phyloP scores from a whole-genome alignment of 225 moss, liverwort and hornwort species.

The Sphagnum contortum region DNA sequence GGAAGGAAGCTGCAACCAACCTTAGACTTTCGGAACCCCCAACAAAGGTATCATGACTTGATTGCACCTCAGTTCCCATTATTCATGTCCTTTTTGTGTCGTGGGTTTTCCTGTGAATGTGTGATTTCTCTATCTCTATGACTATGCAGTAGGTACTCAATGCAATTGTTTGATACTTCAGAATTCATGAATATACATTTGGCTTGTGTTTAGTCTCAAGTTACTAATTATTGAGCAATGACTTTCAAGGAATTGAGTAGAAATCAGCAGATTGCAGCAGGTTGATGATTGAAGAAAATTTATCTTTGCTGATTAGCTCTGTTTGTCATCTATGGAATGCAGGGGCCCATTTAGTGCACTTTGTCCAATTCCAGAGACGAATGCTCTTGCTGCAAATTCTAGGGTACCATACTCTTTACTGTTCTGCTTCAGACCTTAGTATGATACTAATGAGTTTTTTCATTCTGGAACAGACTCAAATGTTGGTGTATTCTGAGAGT shows the following conservation, averaged over 20 bases:
- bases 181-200: too few species aligned
- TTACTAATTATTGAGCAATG: too few species aligned
- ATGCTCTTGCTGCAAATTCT: slow-evolving; percentile 30
- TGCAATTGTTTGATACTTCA: too few species aligned
- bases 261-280: too few species aligned
- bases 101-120: background rate
- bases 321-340: background rate
- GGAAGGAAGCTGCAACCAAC: slow-evolving; percentile 10
- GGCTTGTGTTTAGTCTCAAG: too few species aligned
- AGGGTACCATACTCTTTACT: slow-evolving; percentile 8
- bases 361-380: slow-evolving; percentile 47
- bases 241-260: too few species aligned
- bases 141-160: too few species aligned
- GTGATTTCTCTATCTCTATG: background rate
- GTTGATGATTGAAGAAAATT: background rate
- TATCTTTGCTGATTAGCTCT: background rate
- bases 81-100: background rate
- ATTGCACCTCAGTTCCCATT: background rate
- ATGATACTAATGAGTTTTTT: too few species aligned
- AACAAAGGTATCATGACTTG: slow-evolving; percentile 19
- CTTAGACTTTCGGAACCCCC: slow-evolving; percentile 37
- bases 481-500: too few species aligned
- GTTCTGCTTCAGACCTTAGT: too few species aligned
- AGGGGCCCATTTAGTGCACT: slow-evolving; percentile 43
- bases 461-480: too few species aligned